These are phyloP conservation scores for Didymella pomorum DNA, from an alignment of 2,329 filamentous ascomycete genomes.

Conservation along the genomic window DNA sequence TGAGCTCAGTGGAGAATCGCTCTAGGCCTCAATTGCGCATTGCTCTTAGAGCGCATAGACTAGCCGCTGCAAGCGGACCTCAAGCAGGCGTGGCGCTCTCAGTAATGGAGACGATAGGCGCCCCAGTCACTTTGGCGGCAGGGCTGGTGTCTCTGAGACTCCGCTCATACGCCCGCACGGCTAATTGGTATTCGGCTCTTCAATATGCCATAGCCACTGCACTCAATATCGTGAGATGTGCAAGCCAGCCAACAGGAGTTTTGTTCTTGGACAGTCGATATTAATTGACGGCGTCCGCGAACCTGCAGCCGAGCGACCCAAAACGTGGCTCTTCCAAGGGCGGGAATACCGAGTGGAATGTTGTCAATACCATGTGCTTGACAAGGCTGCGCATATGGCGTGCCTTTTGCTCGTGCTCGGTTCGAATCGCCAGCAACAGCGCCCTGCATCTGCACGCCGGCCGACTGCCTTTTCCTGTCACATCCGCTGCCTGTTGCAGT, in stretches of 20 bases:
- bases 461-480: conserved; percentile 29
- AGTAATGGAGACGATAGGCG: conserved; percentile 44
- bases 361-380: conserved; percentile 28
- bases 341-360: conserved; percentile 22
- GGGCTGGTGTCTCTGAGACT: conserved; percentile 42
- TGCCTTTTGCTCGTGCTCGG: conserved; percentile 26
- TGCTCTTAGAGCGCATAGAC: conserved; percentile 38
- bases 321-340: conserved; percentile 20
- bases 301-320: conserved; percentile 22
- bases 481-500: conserved; percentile 40
- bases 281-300: conserved; percentile 14
- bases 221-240: conserved; percentile 16
- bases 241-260: conserved; percentile 9
- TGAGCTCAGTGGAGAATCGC: conserved; percentile 44
- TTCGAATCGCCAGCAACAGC: conserved; percentile 24
- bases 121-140: conserved; percentile 35
- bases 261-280: conserved; percentile 5
- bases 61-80: conserved; percentile 51
- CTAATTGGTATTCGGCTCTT: conserved; percentile 45
- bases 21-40: conserved; percentile 50
- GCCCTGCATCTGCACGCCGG: conserved; percentile 29
- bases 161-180: conserved; percentile 37
- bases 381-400: conserved; percentile 26
- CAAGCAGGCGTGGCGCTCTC: conserved; percentile 39
- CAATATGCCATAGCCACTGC: conserved; percentile 27